Conservation (phyloP, 2,329 filamentous ascomycete genomes). For the Westerdykella ornata region DNA sequence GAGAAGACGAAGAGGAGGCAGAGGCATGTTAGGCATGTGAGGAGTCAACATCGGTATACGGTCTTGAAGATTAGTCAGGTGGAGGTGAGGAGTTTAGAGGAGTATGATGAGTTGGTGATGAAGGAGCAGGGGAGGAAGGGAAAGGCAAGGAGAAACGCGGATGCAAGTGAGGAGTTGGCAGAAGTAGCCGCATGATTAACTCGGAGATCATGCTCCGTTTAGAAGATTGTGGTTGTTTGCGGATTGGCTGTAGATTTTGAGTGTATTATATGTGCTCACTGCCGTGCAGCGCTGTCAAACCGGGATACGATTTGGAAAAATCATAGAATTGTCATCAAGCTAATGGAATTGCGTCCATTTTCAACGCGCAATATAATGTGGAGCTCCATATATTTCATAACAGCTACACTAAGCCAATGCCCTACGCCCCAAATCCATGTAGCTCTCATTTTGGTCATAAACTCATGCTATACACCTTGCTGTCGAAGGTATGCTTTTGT, state of each 20-base stretch:
- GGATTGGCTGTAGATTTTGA: not conserved
- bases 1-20: conserved; percentile 60
- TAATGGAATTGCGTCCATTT: too few species aligned
- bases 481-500: not conserved
- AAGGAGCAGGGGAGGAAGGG: conserved; percentile 44
- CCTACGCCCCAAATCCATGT: not conserved
- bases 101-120: conserved; percentile 58
- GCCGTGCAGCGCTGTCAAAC: not conserved
- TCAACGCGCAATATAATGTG: too few species aligned
- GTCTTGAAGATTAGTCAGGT: conserved; percentile 79
- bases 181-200: not conserved
- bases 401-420: too few species aligned
- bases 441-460: not conserved
- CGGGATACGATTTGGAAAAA: not conserved
- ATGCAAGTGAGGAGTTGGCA: conserved; percentile 4
- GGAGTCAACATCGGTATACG: conserved; percentile 88
- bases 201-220: not conserved
- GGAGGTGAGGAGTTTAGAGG: conserved; percentile 55
- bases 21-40: conserved; percentile 62
- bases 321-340: not conserved
- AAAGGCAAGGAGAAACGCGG: conserved; percentile 36
- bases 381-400: too few species aligned
- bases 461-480: not conserved
- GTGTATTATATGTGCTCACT: not conserved
- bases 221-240: not conserved